A percentile compares a stretch with the other conserved stretches of the same genome.
Evolutionary conservation across 2,329 filamentous ascomycete genomes (phyloP).

Genomic region (Neocatenulostroma microsporum): DNA sequence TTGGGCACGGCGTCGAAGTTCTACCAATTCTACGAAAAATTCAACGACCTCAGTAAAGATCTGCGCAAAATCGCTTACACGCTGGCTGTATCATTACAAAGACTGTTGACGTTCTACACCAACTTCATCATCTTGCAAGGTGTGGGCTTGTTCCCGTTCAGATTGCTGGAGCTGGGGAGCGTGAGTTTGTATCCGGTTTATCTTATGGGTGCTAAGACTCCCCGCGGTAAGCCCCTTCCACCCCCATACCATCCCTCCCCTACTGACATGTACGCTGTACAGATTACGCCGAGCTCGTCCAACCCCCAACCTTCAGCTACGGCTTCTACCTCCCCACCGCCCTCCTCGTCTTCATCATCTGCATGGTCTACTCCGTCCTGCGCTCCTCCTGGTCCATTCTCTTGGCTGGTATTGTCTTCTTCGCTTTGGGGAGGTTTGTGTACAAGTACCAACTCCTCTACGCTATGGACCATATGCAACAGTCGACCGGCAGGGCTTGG

Average conservation of each 20-base stretch:
- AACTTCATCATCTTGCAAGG: constrained; percentile 92
- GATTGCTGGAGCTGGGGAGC: constrained; percentile 81
- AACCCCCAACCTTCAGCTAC: constrained; percentile 85
- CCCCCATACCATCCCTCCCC: not conserved
- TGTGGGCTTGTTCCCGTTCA: constrained; percentile 86
- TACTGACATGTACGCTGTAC: not conserved
- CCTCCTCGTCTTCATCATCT: constrained; percentile 88
- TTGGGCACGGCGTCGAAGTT: constrained; percentile 74
- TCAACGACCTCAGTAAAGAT: constrained; percentile 69
- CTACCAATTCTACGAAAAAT: constrained; percentile 52
- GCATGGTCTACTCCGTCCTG: constrained; percentile 86
- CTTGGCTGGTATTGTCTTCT: constrained; percentile 74
- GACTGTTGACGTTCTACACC: constrained; percentile 75
- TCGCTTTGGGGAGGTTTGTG: constrained; percentile 72
- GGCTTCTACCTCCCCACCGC: constrained; percentile 93
- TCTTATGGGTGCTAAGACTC: constrained; percentile 71
- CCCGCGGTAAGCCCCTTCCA: constrained; percentile 46
- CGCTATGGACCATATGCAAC: constrained; percentile 94
- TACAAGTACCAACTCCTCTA: constrained; percentile 98
- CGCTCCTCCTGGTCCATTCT: constrained; percentile 72
- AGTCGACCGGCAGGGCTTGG: constrained; percentile 90
- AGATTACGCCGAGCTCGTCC: constrained; percentile 73
- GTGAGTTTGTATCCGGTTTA: constrained; percentile 77
- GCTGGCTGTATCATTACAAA: constrained; percentile 67
- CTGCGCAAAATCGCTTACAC: constrained; percentile 68